A percentile compares a stretch with the other conserved stretches of the same genome.
These are phyloP conservation scores for Zoysia japonica DNA, from an alignment of 176 grass and related monocot species.

Conservation along the genomic window DNA sequence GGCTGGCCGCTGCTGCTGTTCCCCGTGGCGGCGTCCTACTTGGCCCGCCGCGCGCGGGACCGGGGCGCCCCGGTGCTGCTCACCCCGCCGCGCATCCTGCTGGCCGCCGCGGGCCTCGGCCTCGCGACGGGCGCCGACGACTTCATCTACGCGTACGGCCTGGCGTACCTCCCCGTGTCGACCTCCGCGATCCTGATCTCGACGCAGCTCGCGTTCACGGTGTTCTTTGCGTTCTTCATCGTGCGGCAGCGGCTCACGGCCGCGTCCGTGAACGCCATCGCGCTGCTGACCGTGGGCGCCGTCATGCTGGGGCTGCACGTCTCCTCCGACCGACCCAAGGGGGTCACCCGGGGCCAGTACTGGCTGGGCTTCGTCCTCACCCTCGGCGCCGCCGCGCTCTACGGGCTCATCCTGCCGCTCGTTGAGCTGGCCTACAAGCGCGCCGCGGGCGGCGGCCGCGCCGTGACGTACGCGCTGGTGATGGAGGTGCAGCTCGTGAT, in stretches of 20 bases:
- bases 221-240: conserved; percentile 66
- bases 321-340: conserved; percentile 39
- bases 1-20: conserved; percentile 62
- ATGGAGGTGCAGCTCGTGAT: conserved; percentile 82
- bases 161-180: conserved; percentile 63
- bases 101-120: conserved; percentile 46
- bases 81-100: conserved; percentile 40
- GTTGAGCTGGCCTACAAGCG: conserved; percentile 58
- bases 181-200: conserved; percentile 77
- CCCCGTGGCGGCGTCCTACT: conserved; percentile 42
- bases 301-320: conserved; percentile 54
- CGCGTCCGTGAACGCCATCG: conserved; percentile 58
- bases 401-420: conserved; percentile 63
- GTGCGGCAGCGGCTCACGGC: conserved; percentile 66
- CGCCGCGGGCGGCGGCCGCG: conserved; percentile 43
- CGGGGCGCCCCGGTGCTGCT: conserved; percentile 30
- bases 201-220: conserved; percentile 76
- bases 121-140: conserved; percentile 58
- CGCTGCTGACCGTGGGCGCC: conserved; percentile 61
- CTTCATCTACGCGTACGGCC: conserved; percentile 69
- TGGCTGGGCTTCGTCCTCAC: conserved; percentile 57
- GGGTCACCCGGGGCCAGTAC: conserved; percentile 42
- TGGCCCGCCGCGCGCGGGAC: conserved; percentile 20
- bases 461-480: conserved; percentile 68
- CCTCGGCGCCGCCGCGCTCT: conserved; percentile 55